Conservation (phyloP, 345 rosid genomes). For the Lepidium sativum region DNA sequence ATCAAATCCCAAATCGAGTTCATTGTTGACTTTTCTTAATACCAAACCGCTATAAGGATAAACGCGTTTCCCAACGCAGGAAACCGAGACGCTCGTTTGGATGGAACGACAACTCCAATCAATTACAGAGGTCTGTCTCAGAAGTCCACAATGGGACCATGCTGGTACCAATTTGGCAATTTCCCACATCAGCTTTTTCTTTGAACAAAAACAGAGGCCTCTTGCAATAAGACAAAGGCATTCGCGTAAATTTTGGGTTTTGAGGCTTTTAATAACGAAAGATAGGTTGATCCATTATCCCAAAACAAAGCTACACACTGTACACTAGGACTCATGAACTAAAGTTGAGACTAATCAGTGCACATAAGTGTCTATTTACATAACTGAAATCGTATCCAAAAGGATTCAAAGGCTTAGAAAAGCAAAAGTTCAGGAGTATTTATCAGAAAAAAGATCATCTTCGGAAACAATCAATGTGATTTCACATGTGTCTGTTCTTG, state of each 20-base stretch:
- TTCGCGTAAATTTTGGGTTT: background rate
- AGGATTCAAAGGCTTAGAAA: background rate
- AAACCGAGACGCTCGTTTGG: background rate
- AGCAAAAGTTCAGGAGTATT: background rate
- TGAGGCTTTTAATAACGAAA: constrained; percentile 11
- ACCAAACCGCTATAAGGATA: background rate
- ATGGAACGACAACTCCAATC: background rate
- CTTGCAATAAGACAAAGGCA: constrained; percentile 7
- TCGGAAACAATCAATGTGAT: background rate
- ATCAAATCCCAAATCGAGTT: background rate
- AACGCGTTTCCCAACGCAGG: constrained; percentile 4
- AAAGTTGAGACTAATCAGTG: no score
- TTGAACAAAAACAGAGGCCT: background rate
- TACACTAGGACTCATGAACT: no score
- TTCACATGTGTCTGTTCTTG: background rate
- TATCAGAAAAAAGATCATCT: constrained; percentile 7
- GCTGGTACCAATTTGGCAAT: background rate
- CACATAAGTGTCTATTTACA: constrained; percentile 13
- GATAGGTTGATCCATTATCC: background rate
- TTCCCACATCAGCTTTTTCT: background rate
- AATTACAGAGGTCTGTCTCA: background rate
- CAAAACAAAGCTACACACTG: constrained; percentile 3
- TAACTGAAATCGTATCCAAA: background rate
- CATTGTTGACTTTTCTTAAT: constrained; percentile 1
- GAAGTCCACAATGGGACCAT: background rate